These are phyloP conservation scores for Anisogramma anomala DNA, from an alignment of 2,329 filamentous ascomycete genomes.

Conservation along the genomic window DNA sequence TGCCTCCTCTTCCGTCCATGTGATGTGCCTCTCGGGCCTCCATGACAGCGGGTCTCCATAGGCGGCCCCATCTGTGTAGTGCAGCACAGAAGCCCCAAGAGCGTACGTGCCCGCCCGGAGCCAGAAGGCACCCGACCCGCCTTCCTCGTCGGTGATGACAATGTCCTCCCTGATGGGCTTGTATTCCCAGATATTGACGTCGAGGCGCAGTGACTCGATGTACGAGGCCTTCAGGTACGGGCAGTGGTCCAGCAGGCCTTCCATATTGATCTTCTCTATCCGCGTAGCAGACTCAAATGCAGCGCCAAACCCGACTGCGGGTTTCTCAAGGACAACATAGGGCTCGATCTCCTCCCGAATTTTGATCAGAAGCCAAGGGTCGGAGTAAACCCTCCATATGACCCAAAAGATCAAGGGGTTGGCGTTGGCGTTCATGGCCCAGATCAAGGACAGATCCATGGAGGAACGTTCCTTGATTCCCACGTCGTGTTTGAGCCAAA, in stretches of 20 bases:
- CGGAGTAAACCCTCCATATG: slow-evolving; percentile 29
- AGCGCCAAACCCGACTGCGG: slow-evolving; percentile 25
- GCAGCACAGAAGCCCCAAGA: slow-evolving; percentile 24
- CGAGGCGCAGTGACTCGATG: slow-evolving; percentile 29
- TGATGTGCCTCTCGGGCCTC: slow-evolving; percentile 25
- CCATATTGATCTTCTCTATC: slow-evolving; percentile 25
- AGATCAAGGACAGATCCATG: slow-evolving; percentile 26
- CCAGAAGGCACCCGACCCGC: slow-evolving; percentile 18
- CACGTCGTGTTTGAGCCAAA: slow-evolving; percentile 18
- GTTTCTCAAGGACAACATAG: slow-evolving; percentile 23
- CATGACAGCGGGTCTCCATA: slow-evolving; percentile 27
- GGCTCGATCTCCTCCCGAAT: slow-evolving; percentile 29
- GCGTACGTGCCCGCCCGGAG: slow-evolving; percentile 26
- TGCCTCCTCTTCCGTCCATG: slow-evolving; percentile 18
- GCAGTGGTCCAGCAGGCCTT: slow-evolving; percentile 26
- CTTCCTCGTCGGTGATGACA: slow-evolving; percentile 20
- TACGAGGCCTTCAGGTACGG: slow-evolving; percentile 29
- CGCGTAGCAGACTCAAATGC: slow-evolving; percentile 26
- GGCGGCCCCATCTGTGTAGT: slow-evolving; percentile 24
- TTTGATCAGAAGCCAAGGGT: slow-evolving; percentile 26
- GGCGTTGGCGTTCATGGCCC: slow-evolving; percentile 28
- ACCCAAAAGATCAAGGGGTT: slow-evolving; percentile 30
- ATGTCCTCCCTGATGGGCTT: slow-evolving; percentile 24
- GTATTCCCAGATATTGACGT: slow-evolving; percentile 25
- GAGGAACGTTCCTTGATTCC: slow-evolving; percentile 24